Conservation (phyloP, 164 flowering plant genomes). For the Tetracentron sinense region DNA sequence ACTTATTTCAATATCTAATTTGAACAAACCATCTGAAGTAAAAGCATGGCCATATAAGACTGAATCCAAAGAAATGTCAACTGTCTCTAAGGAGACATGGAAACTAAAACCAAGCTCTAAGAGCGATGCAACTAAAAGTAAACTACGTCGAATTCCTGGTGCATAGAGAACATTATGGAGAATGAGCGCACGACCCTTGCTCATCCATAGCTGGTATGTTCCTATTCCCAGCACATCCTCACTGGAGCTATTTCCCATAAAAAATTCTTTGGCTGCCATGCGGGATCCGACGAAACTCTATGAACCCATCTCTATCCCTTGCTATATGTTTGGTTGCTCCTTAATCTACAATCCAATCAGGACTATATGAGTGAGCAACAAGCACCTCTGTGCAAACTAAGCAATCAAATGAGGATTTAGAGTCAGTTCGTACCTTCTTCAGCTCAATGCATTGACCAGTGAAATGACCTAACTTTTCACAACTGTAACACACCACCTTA, state of each 20-base stretch:
- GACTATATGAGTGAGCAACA: slow-evolving; percentile 6
- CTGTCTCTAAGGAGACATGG: not conserved
- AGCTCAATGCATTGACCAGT: slow-evolving; percentile 9
- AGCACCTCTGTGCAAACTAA: not conserved
- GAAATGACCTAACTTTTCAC: slow-evolving; percentile 2
- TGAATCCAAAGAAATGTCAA: not conserved
- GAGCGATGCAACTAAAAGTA: not conserved
- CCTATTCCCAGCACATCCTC: slow-evolving; percentile 4
- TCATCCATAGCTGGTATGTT: not conserved
- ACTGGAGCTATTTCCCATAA: not conserved
- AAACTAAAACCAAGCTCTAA: not conserved
- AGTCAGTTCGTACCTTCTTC: not conserved
- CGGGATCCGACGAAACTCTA: not conserved
- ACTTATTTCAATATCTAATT: no score
- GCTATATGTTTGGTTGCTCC: slow-evolving; percentile 12
- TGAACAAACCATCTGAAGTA: no score
- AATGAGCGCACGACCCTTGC: not conserved
- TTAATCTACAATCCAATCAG: slow-evolving; percentile 9
- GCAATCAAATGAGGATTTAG: not conserved
- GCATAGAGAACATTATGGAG: slow-evolving; percentile 11
- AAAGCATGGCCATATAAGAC: no score
- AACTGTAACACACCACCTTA: slow-evolving; percentile 3
- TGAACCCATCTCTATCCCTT: not conserved
- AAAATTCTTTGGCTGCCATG: not conserved
- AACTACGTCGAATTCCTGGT: not conserved